A percentile compares a stretch with the other conserved stretches of the same genome.
These are phyloP conservation scores for Leccinum longicurvipes DNA, from an alignment of 768 basidiomycete genomes.

Conservation along the genomic window DNA sequence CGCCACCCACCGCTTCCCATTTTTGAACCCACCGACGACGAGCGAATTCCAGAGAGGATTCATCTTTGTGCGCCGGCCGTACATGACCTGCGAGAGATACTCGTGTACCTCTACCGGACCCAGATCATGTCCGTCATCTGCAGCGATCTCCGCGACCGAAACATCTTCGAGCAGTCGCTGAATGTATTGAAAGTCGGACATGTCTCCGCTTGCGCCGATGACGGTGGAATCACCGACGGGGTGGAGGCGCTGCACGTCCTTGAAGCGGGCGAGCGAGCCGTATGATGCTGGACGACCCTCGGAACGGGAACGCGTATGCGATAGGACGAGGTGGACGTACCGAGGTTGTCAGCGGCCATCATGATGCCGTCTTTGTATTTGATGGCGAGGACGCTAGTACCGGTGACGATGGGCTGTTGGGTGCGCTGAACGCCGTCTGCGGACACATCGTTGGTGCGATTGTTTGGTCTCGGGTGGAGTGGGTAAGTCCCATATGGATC, in stretches of 20 bases:
- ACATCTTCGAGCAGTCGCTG: conserved; percentile 77
- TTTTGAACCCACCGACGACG: conserved; percentile 87
- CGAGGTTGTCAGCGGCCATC: conserved; percentile 97
- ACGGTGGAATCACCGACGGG: conserved; percentile 80
- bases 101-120: conserved; percentile 91
- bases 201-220: conserved; percentile 92
- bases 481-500: conserved; percentile 81
- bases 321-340: conserved; percentile 40
- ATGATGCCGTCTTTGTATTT: conserved; percentile 96
- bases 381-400: conserved; percentile 92
- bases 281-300: conserved; percentile 72
- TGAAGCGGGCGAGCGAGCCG: conserved; percentile 95
- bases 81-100: conserved; percentile 89
- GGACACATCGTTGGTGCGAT: conserved; percentile 52
- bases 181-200: conserved; percentile 96
- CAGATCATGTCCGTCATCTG: conserved; percentile 79
- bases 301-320: not conserved
- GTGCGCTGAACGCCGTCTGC: conserved; percentile 72
- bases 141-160: conserved; percentile 72
- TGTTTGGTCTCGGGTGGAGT: conserved; percentile 55
- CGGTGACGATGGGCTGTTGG: conserved; percentile 93
- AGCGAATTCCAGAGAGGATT: conserved; percentile 95
- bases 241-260: conserved; percentile 87
- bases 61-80: conserved; percentile 80
- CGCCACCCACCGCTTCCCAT: conserved; percentile 66